Evolutionary conservation across 2,329 filamentous ascomycete species (phyloP).

Genomic region (Penicillium aurantiogriseum): DNA sequence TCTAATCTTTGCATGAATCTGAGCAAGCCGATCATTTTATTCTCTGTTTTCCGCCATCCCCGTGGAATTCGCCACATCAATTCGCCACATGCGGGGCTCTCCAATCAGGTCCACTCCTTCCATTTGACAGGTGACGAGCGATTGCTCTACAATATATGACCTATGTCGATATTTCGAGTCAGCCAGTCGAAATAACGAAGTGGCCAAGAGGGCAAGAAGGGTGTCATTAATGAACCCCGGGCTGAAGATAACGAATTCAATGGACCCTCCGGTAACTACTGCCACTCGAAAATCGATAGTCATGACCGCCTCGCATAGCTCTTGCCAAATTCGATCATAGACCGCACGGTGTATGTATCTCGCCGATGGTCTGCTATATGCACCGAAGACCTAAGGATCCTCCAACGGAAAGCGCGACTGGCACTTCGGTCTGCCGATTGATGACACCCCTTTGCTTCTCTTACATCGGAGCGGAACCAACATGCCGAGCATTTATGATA

Average conservation of each 20-base stretch:
- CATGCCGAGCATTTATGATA: not conserved
- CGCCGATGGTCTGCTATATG: not conserved
- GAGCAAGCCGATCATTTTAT: not conserved
- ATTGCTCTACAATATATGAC: not conserved
- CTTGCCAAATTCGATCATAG: not conserved
- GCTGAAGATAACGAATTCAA: not conserved
- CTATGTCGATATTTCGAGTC: not conserved
- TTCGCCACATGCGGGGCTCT: slow-evolving; percentile 6
- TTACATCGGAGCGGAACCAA: not conserved
- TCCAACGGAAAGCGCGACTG: not conserved
- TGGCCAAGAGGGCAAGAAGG: not conserved
- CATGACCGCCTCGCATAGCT: not conserved
- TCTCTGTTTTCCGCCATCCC: not conserved
- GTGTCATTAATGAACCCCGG: not conserved
- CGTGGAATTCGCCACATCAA: slow-evolving; percentile 7
- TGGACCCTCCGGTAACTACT: not conserved
- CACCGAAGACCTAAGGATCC: not conserved
- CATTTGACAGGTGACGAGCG: not conserved
- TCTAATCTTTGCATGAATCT: not conserved
- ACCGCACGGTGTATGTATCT: not conserved
- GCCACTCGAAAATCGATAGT: not conserved
- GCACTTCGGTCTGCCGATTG: not conserved
- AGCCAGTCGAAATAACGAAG: not conserved
- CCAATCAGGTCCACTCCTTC: not conserved
- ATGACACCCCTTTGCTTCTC: not conserved